Conservation (phyloP, 257 asterid genomes). For the Plantago ovata region DNA sequence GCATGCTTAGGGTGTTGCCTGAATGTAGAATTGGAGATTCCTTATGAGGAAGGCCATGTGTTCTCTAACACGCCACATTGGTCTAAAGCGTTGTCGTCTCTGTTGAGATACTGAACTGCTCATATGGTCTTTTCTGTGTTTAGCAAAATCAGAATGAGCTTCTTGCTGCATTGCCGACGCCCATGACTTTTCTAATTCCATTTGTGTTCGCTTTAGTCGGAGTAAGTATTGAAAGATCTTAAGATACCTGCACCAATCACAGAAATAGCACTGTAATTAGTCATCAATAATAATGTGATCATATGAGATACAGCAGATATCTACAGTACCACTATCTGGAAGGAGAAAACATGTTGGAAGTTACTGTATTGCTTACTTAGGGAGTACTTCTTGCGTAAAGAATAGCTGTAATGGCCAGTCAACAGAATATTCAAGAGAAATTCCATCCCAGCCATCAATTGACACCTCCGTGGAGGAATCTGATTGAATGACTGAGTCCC, state of each 20-base stretch:
- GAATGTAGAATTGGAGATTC: slow-evolving; percentile 92
- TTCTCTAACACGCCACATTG: slow-evolving; percentile 97
- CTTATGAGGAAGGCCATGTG: slow-evolving; percentile 98
- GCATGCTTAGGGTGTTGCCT: slow-evolving; percentile 39
- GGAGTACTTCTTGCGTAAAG: slow-evolving; percentile 83
- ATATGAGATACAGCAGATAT: background rate
- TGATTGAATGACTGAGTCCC: slow-evolving; percentile 48
- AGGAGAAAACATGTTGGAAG: slow-evolving; percentile 7
- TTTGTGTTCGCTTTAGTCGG: slow-evolving; percentile 84
- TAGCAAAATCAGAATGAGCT: slow-evolving; percentile 76
- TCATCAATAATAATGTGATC: slow-evolving; percentile 15
- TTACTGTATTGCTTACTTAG: slow-evolving; percentile 68
- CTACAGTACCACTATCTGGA: no score
- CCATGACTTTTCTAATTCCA: slow-evolving; percentile 98
- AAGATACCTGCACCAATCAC: slow-evolving; percentile 61
- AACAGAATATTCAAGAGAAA: slow-evolving; percentile 84
- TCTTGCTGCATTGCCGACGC: slow-evolving; percentile 96
- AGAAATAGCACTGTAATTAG: slow-evolving; percentile 21
- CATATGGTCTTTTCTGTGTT: slow-evolving; percentile 38
- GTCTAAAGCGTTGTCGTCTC: slow-evolving; percentile 70
- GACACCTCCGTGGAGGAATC: slow-evolving; percentile 65
- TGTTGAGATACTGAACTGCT: slow-evolving; percentile 56
- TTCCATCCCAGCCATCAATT: slow-evolving; percentile 95
- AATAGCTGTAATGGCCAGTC: slow-evolving; percentile 98
- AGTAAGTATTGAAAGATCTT: slow-evolving; percentile 92